A percentile compares a stretch with the other conserved stretches of the same genome.
These are phyloP conservation scores for Pseudonectria buxi DNA, from an alignment of 2,329 filamentous ascomycete genomes.

Conservation along the genomic window DNA sequence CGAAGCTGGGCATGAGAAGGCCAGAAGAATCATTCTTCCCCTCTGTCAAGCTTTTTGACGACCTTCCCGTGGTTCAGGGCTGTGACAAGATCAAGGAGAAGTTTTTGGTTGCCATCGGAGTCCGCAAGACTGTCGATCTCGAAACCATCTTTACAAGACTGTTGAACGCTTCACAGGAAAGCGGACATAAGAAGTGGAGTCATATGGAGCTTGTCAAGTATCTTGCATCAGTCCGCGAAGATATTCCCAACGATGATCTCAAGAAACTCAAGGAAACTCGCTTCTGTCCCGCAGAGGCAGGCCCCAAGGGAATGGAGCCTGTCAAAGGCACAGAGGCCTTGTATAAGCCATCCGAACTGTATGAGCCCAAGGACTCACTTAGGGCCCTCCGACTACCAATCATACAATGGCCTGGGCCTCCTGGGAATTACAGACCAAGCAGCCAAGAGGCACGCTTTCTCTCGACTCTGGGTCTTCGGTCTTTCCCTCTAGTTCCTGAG, in stretches of 20 bases:
- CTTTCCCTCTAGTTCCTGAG: constrained; percentile 64
- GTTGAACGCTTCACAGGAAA: constrained; percentile 52
- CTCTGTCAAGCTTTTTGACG: constrained; percentile 90
- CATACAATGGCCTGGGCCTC: constrained; percentile 69
- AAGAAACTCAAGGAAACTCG: constrained; percentile 68
- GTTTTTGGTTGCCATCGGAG: constrained; percentile 73
- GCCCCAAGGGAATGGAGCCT: constrained; percentile 47
- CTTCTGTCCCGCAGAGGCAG: constrained; percentile 74
- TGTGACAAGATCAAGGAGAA: constrained; percentile 84
- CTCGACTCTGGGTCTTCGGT: constrained; percentile 62
- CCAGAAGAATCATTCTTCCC: constrained; percentile 86
- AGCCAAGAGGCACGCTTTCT: constrained; percentile 73
- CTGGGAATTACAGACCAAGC: constrained; percentile 54
- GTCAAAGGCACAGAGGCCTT: constrained; percentile 45
- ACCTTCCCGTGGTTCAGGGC: constrained; percentile 73
- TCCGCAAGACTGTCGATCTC: constrained; percentile 91
- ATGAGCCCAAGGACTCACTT: constrained; percentile 67
- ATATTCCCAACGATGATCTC: constrained; percentile 80
- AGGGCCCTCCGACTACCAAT: constrained; percentile 67
- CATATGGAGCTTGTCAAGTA: constrained; percentile 95
- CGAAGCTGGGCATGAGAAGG: constrained; percentile 80
- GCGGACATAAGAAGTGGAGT: constrained; percentile 67
- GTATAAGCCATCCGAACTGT: constrained; percentile 73
- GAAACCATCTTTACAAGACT: constrained; percentile 88
- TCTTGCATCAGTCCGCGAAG: constrained; percentile 77